Evolutionary conservation across 2,329 filamentous ascomycete species (phyloP), one percentile per base, ranked within the genome.

Genomic region (Neopestalotiopsis sp.): DNA sequence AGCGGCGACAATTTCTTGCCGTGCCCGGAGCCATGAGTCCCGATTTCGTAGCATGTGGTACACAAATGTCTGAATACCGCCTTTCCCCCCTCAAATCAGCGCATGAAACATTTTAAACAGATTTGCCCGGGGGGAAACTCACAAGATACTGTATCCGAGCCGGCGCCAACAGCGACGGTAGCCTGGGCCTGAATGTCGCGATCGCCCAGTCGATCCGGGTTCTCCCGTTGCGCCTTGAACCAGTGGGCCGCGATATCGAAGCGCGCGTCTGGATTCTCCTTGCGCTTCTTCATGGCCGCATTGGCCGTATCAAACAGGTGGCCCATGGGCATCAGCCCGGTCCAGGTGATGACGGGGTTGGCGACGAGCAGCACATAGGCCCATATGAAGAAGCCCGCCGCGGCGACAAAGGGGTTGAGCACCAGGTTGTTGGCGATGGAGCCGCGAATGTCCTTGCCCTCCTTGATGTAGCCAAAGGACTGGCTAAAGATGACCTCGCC

Each of bases 401-500:
- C 64, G n/a, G 68, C 58, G 17, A 68, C 58, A 20, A 62, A 68
- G 9, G 34, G 42, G 20, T 65, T 66, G 24, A 69, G 70, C 2
- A 58, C 61, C 42, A 59, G 24, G 64, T 62, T 69, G 24, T 59
- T 67, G 14, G 61, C 42, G 20, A 78, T 75, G 10, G 74, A 70
- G 13, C 70, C 71, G 57, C 70, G 69, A 2, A 77, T 70, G 61
- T 78, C 75, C n/a, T 67, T 66, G 5, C 70, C 76, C 17, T 72
- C 66, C 40, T 75, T 71, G 24, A 78, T 67, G 65, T 77, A 78
- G 20, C 76, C 75, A 57, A 78, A 73, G 34, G 70, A 67, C 63
- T 72, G 73, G 1, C 71, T 73, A 63, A 76, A 77, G 13, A 73
- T 71, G n/a, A 76, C 70, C 63, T 77, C 74, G 5, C 75, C 75